phyloP scores from a whole-genome alignment of 2,329 filamentous ascomycete species.

The Biscogniauxia marginata region DNA sequence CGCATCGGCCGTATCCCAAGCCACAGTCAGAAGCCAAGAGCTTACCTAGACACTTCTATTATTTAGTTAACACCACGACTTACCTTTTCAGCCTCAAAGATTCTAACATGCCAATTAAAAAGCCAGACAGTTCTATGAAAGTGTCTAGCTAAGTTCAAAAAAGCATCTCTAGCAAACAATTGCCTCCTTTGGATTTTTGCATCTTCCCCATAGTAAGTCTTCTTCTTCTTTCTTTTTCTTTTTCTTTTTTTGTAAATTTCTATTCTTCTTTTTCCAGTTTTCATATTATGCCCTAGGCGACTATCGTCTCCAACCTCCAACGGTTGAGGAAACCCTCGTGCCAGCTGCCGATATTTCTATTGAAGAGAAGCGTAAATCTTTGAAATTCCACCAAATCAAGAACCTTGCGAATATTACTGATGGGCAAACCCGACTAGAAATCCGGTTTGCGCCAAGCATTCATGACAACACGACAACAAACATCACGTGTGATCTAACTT shows the following conservation, averaged over 20 bases:
- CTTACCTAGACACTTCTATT: background rate
- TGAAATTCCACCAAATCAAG: background rate
- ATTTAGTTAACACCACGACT: background rate
- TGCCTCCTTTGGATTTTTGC: background rate
- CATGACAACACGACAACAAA: background rate
- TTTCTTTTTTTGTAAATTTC: background rate
- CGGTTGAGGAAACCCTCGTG: background rate
- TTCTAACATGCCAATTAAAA: background rate
- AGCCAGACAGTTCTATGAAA: background rate
- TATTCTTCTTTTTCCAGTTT: background rate
- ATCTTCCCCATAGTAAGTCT: background rate
- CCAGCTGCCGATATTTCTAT: background rate
- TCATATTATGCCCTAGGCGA: background rate
- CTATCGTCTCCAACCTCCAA: too few relatives aligned
- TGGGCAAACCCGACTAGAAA: background rate
- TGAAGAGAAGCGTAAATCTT: background rate
- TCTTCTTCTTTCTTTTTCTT: background rate
- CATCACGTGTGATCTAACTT: background rate
- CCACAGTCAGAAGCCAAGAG: background rate
- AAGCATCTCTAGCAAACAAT: background rate
- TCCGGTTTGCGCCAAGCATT: background rate
- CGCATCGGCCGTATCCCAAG: background rate
- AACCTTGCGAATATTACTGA: background rate
- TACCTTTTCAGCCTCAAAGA: background rate
- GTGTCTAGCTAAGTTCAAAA: too few relatives aligned